phyloP scores from a whole-genome alignment of 352 stramenopile genomes.

The Thalassiosira livingstoniorum region DNA sequence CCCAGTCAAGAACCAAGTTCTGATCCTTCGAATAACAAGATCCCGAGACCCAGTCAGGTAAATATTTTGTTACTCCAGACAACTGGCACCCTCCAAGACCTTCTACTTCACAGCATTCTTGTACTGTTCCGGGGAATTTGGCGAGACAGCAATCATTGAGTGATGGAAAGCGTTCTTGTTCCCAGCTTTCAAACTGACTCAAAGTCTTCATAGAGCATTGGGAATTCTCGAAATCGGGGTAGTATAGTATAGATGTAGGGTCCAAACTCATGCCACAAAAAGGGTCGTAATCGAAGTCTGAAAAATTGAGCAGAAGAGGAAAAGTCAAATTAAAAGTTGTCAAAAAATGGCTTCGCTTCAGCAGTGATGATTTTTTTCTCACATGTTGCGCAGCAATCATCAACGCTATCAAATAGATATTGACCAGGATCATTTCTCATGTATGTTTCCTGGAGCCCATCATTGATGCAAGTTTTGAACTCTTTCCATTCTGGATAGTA shows the following conservation, averaged over 20 bases:
- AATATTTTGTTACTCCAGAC: conserved; percentile 2
- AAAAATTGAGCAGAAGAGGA: no score
- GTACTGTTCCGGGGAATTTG: not conserved
- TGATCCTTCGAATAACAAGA: conserved; percentile 5
- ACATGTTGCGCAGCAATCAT: conserved; percentile 12
- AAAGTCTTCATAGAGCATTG: no score
- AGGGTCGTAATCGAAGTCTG: no score
- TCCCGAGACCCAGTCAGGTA: not conserved
- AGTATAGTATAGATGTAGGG: no score
- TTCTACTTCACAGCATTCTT: not conserved
- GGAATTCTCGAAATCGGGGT: no score
- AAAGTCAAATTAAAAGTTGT: no score
- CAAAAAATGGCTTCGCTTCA: no score
- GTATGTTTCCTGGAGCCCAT: conserved; percentile 10
- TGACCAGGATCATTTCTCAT: conserved; percentile 6
- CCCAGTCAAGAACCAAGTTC: not conserved
- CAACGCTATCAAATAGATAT: conserved; percentile 7
- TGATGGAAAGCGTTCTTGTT: no score
- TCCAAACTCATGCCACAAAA: no score
- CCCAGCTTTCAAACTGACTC: no score
- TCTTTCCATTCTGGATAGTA: conserved; percentile 13
- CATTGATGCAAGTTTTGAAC: not conserved
- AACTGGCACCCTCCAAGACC: conserved; percentile 3
- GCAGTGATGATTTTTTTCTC: no score
- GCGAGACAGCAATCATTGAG: conserved; percentile 9